Evolutionary conservation across 352 stramenopile species (phyloP).

Genomic region (Phytophthora idaei): DNA sequence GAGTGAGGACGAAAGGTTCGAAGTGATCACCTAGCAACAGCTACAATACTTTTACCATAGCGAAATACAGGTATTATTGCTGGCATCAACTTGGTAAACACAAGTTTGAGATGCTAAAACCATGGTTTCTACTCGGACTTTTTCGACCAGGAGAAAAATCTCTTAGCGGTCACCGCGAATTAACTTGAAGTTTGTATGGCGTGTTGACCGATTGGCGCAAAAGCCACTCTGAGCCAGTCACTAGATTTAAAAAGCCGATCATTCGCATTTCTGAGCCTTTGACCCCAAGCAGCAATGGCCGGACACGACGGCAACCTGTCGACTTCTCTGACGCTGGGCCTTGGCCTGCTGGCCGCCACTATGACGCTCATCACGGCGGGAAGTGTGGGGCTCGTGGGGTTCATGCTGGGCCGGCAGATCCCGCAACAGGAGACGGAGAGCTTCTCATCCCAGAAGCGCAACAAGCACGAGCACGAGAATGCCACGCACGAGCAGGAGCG

Average conservation of each 20-base stretch:
- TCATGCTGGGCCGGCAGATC: slow-evolving; percentile 65
- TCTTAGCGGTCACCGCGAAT: neutral
- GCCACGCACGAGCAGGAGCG: slow-evolving; percentile 25
- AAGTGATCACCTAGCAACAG: slow-evolving; percentile 53
- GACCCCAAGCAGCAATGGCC: slow-evolving; percentile 24
- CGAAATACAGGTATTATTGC: neutral
- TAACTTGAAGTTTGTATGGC: slow-evolving; percentile 38
- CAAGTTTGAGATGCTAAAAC: slow-evolving; percentile 21
- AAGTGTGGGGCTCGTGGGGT: slow-evolving; percentile 72
- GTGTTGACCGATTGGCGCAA: neutral
- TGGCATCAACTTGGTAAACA: slow-evolving; percentile 12
- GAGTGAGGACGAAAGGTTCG: slow-evolving; percentile 64
- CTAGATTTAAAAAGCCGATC: neutral
- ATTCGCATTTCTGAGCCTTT: slow-evolving; percentile 24
- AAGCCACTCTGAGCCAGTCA: slow-evolving; percentile 14
- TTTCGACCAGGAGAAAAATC: slow-evolving; percentile 17
- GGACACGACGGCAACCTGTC: slow-evolving; percentile 43
- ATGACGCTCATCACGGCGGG: slow-evolving; percentile 78
- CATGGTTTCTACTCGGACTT: slow-evolving; percentile 15
- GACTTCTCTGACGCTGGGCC: slow-evolving; percentile 63
- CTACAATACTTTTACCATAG: slow-evolving; percentile 11
- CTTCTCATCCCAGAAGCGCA: slow-evolving; percentile 16
- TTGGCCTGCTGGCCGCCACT: slow-evolving; percentile 70
- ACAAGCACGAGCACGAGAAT: slow-evolving; percentile 22
- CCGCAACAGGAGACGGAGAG: slow-evolving; percentile 15